These are phyloP conservation scores for Colletotrichum sp. DNA, from an alignment of 2,329 filamentous ascomycete species.

Conservation along the genomic window DNA sequence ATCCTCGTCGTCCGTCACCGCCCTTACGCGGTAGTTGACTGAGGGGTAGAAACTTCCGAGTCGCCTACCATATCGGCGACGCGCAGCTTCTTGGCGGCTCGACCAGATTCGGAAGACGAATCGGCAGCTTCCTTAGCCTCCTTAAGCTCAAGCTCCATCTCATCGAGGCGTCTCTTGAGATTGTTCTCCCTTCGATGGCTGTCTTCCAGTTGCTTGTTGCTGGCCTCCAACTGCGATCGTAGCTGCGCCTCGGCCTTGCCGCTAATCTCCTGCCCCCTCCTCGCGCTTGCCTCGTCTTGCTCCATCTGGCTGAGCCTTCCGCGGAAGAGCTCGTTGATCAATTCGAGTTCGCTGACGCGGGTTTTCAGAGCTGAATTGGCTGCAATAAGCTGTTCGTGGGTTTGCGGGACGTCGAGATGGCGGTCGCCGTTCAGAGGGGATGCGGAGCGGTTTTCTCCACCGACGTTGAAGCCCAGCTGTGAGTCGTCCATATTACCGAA, in stretches of 20 bases:
- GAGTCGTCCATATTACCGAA: conserved; percentile 81
- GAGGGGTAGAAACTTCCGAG: conserved; percentile 19
- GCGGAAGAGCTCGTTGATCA: conserved; percentile 87
- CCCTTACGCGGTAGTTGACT: conserved; percentile 3
- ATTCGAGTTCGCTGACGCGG: conserved; percentile 90
- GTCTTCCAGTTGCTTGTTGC: conserved; percentile 70
- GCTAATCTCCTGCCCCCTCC: conserved; percentile 64
- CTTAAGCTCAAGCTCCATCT: conserved; percentile 69
- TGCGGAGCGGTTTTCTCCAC: conserved; percentile 55
- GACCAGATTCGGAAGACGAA: conserved; percentile 5
- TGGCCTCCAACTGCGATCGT: conserved; percentile 58
- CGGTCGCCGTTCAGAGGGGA: conserved; percentile 64
- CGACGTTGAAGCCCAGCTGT: conserved; percentile 61
- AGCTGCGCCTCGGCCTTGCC: conserved; percentile 61
- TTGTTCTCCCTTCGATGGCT: conserved; percentile 80
- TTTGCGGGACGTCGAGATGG: conserved; percentile 73
- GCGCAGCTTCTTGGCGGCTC: conserved; percentile 19
- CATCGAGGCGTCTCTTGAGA: conserved; percentile 81
- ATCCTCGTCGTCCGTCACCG: neutral
- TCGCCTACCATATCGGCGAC: conserved; percentile 2
- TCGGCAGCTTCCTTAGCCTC: conserved; percentile 23
- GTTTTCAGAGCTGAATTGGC: conserved; percentile 91
- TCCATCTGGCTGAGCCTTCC: conserved; percentile 81
- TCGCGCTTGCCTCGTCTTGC: conserved; percentile 72
- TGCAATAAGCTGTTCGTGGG: conserved; percentile 79